phyloP scores from a whole-genome alignment of 2,329 filamentous ascomycete species.

The Cercospora zeae-maydis region DNA sequence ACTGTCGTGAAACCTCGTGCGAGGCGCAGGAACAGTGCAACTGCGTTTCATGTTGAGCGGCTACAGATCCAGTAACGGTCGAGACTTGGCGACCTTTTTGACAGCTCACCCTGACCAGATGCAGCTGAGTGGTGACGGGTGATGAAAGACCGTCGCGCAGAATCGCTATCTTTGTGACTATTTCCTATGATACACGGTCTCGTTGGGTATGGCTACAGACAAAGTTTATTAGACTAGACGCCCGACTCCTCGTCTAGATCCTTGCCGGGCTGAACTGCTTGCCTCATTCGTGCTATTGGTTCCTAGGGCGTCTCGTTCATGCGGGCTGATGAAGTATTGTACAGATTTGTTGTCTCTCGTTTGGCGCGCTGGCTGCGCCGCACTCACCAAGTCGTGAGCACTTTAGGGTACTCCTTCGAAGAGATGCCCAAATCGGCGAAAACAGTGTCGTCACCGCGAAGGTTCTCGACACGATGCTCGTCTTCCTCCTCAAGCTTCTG shows the following conservation, averaged over 20 bases:
- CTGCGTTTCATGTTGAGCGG: constrained; percentile 12
- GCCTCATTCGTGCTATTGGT: neutral
- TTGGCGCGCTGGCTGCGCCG: neutral
- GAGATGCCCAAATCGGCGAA: constrained; percentile 59
- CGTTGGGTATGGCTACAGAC: constrained; percentile 12
- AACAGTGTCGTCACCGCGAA: constrained; percentile 57
- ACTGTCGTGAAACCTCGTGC: constrained; percentile 8
- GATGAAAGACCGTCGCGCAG: neutral
- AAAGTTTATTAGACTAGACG: neutral
- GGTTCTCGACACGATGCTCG: constrained; percentile 59
- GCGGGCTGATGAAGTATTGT: neutral
- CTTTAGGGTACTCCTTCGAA: constrained; percentile 61
- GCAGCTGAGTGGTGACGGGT: neutral
- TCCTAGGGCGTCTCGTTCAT: neutral
- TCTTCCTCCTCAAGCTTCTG: constrained; percentile 75
- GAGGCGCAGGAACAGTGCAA: constrained; percentile 7
- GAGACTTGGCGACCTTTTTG: neutral
- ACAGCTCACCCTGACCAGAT: neutral
- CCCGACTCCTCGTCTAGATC: constrained; percentile 1
- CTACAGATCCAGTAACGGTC: constrained; percentile 11
- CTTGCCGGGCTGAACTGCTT: neutral
- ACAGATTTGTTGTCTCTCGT: neutral
- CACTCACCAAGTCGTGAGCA: constrained; percentile 59
- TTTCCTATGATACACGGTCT: constrained; percentile 2
- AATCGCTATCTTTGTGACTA: constrained; percentile 3